A percentile compares a stretch with the other conserved stretches of the same genome.
Evolutionary conservation across 768 basidiomycete genomes (phyloP).

Genomic region (Boletus tomentosulus): DNA sequence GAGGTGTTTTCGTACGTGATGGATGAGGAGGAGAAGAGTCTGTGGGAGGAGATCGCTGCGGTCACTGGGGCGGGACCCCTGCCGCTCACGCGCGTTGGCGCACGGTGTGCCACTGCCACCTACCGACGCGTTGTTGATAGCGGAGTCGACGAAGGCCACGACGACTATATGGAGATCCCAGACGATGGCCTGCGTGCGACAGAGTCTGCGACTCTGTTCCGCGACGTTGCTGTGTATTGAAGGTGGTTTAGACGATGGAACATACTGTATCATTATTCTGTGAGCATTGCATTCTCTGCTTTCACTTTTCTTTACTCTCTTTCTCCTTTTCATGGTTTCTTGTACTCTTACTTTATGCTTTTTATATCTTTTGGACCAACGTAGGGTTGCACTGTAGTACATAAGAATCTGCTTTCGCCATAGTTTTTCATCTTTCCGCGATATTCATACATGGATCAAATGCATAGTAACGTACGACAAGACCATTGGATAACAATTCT

Average conservation of each 20-base stretch:
- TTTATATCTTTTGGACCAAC: constrained; percentile 11
- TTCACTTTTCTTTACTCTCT: neutral
- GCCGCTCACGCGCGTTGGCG: constrained; percentile 15
- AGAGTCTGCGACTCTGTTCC: constrained; percentile 17
- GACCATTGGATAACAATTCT: neutral
- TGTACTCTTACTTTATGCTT: constrained; percentile 20
- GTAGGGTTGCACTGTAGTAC: constrained; percentile 12
- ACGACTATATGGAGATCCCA: constrained; percentile 9
- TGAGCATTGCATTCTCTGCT: neutral
- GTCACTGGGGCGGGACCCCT: constrained; percentile 14
- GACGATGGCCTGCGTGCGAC: constrained; percentile 17
- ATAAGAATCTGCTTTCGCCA: neutral
- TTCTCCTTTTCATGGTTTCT: neutral
- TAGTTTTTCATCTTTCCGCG: neutral
- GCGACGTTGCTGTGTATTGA: constrained; percentile 23
- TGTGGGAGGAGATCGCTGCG: constrained; percentile 29
- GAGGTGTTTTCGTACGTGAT: constrained; percentile 18
- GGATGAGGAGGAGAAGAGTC: constrained; percentile 25
- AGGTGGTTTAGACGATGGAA: neutral
- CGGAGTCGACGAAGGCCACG: constrained; percentile 5
- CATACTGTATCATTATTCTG: constrained; percentile 8
- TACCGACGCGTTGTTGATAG: neutral
- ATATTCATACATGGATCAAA: neutral
- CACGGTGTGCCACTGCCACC: constrained; percentile 7
- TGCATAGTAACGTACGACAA: constrained; percentile 5